Percentiles rank a stretch among this genome's conserved stretches.
These are phyloP conservation scores for Hanseniaspora jakobsenii DNA, from an alignment of 805 yeast genomes.

Conservation along the genomic window DNA sequence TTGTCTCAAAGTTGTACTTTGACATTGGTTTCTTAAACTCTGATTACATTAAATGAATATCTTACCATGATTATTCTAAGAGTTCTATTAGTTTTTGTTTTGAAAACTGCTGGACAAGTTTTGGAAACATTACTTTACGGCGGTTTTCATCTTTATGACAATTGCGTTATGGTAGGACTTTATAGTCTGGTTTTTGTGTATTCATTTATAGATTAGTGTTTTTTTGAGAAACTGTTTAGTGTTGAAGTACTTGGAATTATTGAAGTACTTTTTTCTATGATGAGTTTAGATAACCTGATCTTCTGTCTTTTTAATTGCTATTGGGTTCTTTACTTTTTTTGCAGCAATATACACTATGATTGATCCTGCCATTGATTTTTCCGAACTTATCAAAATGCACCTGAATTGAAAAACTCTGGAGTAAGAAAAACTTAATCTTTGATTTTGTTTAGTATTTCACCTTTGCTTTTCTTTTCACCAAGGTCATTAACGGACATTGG, in stretches of 20 bases:
- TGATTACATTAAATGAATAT: no score
- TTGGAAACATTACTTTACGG: slow-evolving; percentile 16
- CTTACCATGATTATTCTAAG: no score
- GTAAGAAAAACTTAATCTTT: background rate
- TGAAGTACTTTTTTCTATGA: background rate
- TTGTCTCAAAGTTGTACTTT: no score
- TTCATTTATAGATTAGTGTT: background rate
- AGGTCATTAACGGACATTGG: slow-evolving; percentile 15
- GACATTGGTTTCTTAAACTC: no score
- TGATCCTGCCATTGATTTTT: slow-evolving; percentile 15
- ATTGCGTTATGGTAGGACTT: background rate
- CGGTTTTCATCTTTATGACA: slow-evolving; percentile 1
- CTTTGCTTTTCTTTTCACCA: slow-evolving; percentile 1
- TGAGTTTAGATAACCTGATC: background rate
- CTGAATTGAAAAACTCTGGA: background rate
- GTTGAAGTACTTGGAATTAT: background rate
- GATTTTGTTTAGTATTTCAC: slow-evolving; percentile 6
- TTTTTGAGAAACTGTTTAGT: background rate
- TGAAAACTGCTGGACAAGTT: slow-evolving; percentile 13
- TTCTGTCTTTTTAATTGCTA: background rate
- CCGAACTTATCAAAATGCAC: slow-evolving; percentile 15
- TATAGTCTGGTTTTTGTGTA: background rate
- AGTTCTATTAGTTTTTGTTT: background rate
- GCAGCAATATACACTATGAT: slow-evolving; percentile 12
- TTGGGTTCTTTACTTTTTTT: background rate